Evolutionary conservation across 106 monocot species (phyloP).

Genomic region (Acorus gramineus): DNA sequence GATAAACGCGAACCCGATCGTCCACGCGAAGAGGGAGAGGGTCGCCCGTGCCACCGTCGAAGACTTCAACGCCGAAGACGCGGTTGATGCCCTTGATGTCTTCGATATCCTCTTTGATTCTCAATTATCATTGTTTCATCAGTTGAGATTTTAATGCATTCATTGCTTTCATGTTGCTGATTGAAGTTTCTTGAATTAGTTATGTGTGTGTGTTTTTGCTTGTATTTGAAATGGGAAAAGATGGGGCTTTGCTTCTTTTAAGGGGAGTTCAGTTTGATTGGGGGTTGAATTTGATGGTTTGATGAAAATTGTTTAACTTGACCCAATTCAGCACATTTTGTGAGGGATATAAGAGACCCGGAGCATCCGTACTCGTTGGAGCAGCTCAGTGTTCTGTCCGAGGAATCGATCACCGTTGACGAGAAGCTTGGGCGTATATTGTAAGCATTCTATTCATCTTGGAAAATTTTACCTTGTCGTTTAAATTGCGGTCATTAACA

Average conservation of each 20-base stretch:
- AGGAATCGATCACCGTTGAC: conserved; percentile 74
- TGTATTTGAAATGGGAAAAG: not conserved
- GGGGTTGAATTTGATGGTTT: not conserved
- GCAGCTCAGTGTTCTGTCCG: conserved; percentile 75
- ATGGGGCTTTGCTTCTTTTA: not conserved
- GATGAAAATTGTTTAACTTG: not conserved
- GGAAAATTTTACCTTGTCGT: too few relatives aligned
- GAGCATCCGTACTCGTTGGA: conserved; percentile 89
- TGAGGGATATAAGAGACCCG: conserved; percentile 84
- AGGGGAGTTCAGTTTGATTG: not conserved
- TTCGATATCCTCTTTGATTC: conserved; percentile 31
- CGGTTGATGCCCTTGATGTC: conserved; percentile 41
- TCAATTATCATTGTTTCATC: not conserved
- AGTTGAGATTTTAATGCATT: not conserved
- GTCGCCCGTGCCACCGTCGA: conserved; percentile 25
- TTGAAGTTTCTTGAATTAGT: not conserved
- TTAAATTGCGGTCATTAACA: too few relatives aligned
- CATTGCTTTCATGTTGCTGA: not conserved
- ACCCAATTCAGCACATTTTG: conserved; percentile 31
- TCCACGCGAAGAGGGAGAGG: conserved; percentile 58
- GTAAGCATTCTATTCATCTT: conserved; percentile 3
- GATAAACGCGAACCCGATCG: conserved; percentile 73
- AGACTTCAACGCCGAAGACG: conserved; percentile 14
- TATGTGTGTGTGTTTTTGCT: not conserved
- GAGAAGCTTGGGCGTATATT: conserved; percentile 62